Percentiles rank a stretch among this genome's conserved stretches.
Conservation (phyloP, 495 filamentous ascomycete genomes). For the Hyaloscypha variabilis region DNA sequence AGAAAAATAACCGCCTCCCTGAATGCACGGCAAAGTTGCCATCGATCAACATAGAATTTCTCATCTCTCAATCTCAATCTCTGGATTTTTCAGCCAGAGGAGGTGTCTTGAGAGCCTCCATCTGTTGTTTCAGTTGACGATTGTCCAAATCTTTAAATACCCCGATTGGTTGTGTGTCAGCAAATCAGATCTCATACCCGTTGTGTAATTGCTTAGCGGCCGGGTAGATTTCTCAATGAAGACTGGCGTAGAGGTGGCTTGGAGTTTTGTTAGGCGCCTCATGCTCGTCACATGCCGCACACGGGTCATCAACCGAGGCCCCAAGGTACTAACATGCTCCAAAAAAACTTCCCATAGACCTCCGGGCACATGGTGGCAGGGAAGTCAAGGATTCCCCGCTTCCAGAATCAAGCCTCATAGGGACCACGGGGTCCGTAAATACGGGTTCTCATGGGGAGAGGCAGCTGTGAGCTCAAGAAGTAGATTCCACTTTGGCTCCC, state of each 20-base stretch:
- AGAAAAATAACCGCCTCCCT: background rate
- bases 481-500: background rate
- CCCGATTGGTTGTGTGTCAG: background rate
- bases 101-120: background rate
- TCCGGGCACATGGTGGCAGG: background rate
- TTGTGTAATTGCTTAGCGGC: background rate
- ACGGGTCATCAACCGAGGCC: background rate
- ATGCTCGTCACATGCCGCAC: background rate
- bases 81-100: background rate
- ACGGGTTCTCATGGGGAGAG: background rate
- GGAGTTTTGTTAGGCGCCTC: background rate
- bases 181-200: background rate
- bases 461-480: background rate
- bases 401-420: background rate
- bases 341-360: background rate
- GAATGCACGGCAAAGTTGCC: background rate
- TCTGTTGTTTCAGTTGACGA: background rate
- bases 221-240: background rate
- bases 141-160: background rate
- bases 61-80: background rate
- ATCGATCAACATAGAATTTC: background rate
- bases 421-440: background rate
- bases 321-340: background rate
- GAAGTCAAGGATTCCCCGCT: background rate
- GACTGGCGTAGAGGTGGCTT: background rate